Evolutionary conservation across 257 asterid genomes (phyloP).

Genomic region (Penstemon barbatus): DNA sequence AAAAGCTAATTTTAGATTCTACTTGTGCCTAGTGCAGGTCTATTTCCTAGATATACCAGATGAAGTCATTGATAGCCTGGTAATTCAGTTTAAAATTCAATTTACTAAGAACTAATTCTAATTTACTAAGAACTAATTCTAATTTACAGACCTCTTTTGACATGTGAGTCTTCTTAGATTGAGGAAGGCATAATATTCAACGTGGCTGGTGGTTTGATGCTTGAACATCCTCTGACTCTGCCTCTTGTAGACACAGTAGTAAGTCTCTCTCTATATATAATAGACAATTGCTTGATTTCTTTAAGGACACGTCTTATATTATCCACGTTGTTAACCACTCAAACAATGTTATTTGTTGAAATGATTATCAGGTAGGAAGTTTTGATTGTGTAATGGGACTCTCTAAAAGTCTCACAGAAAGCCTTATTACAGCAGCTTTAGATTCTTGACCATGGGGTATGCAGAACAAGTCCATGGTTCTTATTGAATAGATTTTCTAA

Average conservation of each 20-base stretch:
- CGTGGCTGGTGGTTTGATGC: conserved; percentile 95
- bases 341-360: neutral
- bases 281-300: neutral
- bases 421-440: conserved; percentile 38
- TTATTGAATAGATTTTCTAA: too few species aligned
- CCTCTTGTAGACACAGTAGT: conserved; percentile 85
- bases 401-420: conserved; percentile 66
- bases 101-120: neutral
- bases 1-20: conserved; percentile 24
- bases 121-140: conserved; percentile 21
- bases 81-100: conserved; percentile 32
- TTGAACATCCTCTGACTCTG: conserved; percentile 79
- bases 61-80: conserved; percentile 72
- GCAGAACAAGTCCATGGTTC: too few species aligned
- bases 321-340: neutral
- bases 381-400: conserved; percentile 87
- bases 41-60: conserved; percentile 85
- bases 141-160: conserved; percentile 26
- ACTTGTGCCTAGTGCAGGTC: conserved; percentile 49
- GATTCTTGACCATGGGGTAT: too few species aligned
- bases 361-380: conserved; percentile 63
- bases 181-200: conserved; percentile 71
- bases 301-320: neutral
- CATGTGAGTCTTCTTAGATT: conserved; percentile 44
- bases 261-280: conserved; percentile 32